Evolutionary conservation across 768 basidiomycete species (phyloP), one percentile per base, ranked within the genome.

Genomic region (Clitopilus passeckerianus): DNA sequence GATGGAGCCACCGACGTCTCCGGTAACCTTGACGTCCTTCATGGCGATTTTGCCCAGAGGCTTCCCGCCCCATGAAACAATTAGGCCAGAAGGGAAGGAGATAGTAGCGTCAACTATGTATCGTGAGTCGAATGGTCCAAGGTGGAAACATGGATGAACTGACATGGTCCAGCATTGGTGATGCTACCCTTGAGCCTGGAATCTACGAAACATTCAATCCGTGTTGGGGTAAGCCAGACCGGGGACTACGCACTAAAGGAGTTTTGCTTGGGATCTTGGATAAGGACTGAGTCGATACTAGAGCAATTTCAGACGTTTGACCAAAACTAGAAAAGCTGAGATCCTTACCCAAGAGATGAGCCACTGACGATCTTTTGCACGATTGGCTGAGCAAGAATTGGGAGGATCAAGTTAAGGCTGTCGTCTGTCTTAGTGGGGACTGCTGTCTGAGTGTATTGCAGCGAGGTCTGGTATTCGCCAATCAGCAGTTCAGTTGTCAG

Each of bases 131-230:
- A 62, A 5, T n/a, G 16, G 57, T 5, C 43, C 37, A 52, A 33
- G 3, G 3, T 35, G 14, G 34, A 9, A 6, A 18, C 12, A 59
- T 30, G 50, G 33, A 34, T 30, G 4, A 16, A 70, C 86, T 59
- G 70, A 89, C 87, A 90, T 44, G 89, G 89, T 15, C 89, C 89
- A 27, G 89, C 82, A 55, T 89, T 83, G 14, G 78, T 80, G 62
- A 91, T 88, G 24, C 77, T 80, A 22, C 89, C 89, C 33, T 78
- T 81, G 57, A 91, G 69, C 54, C 71, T 70, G 2, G 82, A 77
- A 22, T 70, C 85, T 86, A 57, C 15, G 35, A n/a, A 10, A 23
- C 24, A 22, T 24, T 41, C 34, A 50, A 16, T 4, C 56, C 35
- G 33, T 53, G 30, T 33, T 8, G 14, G 14, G 23, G 12, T 30